These are phyloP conservation scores for Wallacemonas sp. DNA, from an alignment of 208 protist species.

Conservation along the genomic window DNA sequence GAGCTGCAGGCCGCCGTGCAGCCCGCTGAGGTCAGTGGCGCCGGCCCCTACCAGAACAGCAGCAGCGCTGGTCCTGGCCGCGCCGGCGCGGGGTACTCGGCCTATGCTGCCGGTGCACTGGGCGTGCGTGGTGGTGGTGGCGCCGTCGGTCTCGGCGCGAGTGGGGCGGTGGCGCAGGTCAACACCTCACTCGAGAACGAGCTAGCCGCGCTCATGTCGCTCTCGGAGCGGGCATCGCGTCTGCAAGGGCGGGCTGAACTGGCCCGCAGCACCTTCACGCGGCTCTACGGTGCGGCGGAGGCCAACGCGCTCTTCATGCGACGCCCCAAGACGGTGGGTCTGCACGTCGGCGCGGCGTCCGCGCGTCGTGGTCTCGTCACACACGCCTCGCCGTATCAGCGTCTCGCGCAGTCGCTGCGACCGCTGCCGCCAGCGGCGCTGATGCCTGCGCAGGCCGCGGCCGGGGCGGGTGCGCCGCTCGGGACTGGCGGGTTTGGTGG, in stretches of 20 bases:
- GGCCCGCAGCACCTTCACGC: slow-evolving; percentile 61
- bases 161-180: slow-evolving; percentile 54
- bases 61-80: slow-evolving; percentile 10
- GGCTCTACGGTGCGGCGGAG: slow-evolving; percentile 68
- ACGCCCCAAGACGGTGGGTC: slow-evolving; percentile 17
- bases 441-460: neutral
- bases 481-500: neutral
- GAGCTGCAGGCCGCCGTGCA: slow-evolving; percentile 58
- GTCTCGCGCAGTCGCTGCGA: slow-evolving; percentile 32
- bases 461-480: neutral
- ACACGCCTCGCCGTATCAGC: slow-evolving; percentile 13
- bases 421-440: slow-evolving; percentile 15
- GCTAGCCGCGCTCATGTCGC: slow-evolving; percentile 54
- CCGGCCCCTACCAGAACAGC: slow-evolving; percentile 1
- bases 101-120: neutral
- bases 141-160: slow-evolving; percentile 2
- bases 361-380: slow-evolving; percentile 5
- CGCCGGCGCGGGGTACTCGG: slow-evolving; percentile 11
- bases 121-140: neutral
- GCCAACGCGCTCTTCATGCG: slow-evolving; percentile 60
- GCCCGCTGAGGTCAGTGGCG: slow-evolving; percentile 26
- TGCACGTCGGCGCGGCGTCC: slow-evolving; percentile 18
- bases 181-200: slow-evolving; percentile 70
- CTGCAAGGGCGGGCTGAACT: slow-evolving; percentile 54
- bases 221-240: slow-evolving; percentile 51